These are phyloP conservation scores for Magnolia sinica DNA, from an alignment of 164 flowering plant genomes.

Conservation along the genomic window DNA sequence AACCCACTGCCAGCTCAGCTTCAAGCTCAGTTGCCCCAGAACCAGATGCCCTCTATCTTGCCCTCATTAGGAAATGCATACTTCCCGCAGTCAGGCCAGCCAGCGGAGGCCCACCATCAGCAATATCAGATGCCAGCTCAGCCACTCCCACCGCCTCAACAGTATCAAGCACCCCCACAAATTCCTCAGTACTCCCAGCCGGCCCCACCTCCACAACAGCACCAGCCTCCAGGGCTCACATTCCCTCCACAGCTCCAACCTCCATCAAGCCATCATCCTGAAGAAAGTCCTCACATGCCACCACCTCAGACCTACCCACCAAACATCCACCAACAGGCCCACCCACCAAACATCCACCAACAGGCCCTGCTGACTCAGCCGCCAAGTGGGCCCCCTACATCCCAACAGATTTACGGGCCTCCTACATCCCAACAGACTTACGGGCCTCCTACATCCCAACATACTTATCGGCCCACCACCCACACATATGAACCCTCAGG, in stretches of 20 bases:
- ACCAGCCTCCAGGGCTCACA: constrained; percentile 31
- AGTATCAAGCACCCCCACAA: constrained; percentile 14
- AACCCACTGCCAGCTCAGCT: constrained; percentile 19
- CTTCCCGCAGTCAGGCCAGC: constrained; percentile 41
- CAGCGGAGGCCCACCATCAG: constrained; percentile 48
- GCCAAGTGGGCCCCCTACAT: constrained; percentile 38
- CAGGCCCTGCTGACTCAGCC: constrained; percentile 32
- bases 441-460: background rate
- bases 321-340: constrained; percentile 41
- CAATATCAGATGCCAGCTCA: constrained; percentile 55
- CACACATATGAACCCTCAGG: constrained; percentile 46
- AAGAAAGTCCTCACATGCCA: constrained; percentile 57
- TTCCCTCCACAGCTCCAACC: constrained; percentile 44
- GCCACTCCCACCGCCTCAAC: constrained; percentile 34
- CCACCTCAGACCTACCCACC: constrained; percentile 52
- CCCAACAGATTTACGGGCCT: constrained; percentile 53
- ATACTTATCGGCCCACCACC: constrained; percentile 11
- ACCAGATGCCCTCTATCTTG: constrained; percentile 36
- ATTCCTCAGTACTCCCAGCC: constrained; percentile 34
- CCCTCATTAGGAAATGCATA: constrained; percentile 38
- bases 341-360: constrained; percentile 54
- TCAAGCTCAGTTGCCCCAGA: constrained; percentile 39
- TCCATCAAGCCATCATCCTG: constrained; percentile 48
- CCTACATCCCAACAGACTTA: no score
- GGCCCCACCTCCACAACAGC: constrained; percentile 48